These are phyloP conservation scores for Hordeum marinum DNA, from an alignment of 176 grass and related monocot genomes.

Conservation along the genomic window DNA sequence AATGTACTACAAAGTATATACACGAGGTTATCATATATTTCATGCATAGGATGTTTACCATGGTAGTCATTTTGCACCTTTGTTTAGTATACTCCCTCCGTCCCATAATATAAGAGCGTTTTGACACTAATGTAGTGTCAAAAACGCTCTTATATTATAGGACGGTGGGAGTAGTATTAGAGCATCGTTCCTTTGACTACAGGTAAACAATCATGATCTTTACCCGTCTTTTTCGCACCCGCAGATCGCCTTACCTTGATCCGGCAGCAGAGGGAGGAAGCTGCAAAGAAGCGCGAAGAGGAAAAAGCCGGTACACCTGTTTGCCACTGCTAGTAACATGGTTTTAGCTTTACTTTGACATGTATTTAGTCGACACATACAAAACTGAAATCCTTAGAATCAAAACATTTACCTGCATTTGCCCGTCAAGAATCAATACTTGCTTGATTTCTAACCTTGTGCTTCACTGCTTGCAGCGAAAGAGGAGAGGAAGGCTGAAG, in stretches of 20 bases:
- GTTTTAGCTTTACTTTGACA: neutral
- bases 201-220: neutral
- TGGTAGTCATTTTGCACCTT: neutral
- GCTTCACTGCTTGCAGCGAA: conserved; percentile 50
- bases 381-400: neutral
- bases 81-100: too few species aligned
- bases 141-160: too few species aligned
- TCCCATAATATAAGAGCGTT: too few species aligned
- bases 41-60: neutral
- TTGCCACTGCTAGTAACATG: neutral
- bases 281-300: conserved; percentile 79
- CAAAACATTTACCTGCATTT: neutral
- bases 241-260: conserved; percentile 69
- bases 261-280: conserved; percentile 72
- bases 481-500: conserved; percentile 61
- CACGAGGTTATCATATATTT: neutral
- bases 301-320: conserved; percentile 71
- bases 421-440: neutral
- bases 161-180: too few species aligned
- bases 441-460: neutral
- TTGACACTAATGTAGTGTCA: too few species aligned
- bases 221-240: neutral
- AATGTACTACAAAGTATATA: neutral
- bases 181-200: neutral
- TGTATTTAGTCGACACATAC: neutral